Conservation (phyloP, 2,329 filamentous ascomycete genomes). For the Ampelomyces quisqualis region DNA sequence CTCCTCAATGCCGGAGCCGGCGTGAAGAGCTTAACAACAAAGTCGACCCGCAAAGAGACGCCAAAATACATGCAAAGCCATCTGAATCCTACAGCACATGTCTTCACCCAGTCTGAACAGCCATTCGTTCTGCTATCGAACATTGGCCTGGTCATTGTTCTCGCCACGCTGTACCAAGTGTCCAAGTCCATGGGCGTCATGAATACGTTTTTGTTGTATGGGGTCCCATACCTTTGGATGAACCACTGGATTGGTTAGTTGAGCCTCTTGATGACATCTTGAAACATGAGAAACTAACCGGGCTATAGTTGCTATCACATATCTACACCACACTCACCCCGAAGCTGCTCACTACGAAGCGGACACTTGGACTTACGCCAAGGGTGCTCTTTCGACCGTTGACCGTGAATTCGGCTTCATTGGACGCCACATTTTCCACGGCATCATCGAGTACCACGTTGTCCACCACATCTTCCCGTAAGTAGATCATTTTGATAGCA, state of each 20-base stretch:
- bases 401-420: slow-evolving; percentile 67
- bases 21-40: slow-evolving; percentile 18
- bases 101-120: slow-evolving; percentile 20
- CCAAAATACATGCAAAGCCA: slow-evolving; percentile 25
- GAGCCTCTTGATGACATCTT: not conserved
- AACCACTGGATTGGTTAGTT: slow-evolving; percentile 62
- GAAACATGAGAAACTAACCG: slow-evolving; percentile 1
- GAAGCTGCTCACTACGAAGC: slow-evolving; percentile 60
- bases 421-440: slow-evolving; percentile 65
- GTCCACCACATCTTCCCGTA: slow-evolving; percentile 62
- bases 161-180: slow-evolving; percentile 54
- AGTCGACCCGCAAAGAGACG: slow-evolving; percentile 6
- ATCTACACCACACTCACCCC: slow-evolving; percentile 69
- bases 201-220: slow-evolving; percentile 61
- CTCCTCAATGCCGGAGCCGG: slow-evolving; percentile 53
- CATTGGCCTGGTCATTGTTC: slow-evolving; percentile 16
- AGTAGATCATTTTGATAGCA: slow-evolving; percentile 7
- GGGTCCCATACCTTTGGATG: slow-evolving; percentile 67
- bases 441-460: slow-evolving; percentile 65
- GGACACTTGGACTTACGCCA: slow-evolving; percentile 62
- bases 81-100: slow-evolving; percentile 18
- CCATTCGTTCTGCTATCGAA: slow-evolving; percentile 23
- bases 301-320: slow-evolving; percentile 65
- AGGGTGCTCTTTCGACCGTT: slow-evolving; percentile 63
- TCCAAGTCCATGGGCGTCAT: slow-evolving; percentile 57